A percentile compares a stretch with the other conserved stretches of the same genome.
These are phyloP conservation scores for Eragrostis curvula DNA, from an alignment of 176 grass and related monocot genomes.

Conservation along the genomic window DNA sequence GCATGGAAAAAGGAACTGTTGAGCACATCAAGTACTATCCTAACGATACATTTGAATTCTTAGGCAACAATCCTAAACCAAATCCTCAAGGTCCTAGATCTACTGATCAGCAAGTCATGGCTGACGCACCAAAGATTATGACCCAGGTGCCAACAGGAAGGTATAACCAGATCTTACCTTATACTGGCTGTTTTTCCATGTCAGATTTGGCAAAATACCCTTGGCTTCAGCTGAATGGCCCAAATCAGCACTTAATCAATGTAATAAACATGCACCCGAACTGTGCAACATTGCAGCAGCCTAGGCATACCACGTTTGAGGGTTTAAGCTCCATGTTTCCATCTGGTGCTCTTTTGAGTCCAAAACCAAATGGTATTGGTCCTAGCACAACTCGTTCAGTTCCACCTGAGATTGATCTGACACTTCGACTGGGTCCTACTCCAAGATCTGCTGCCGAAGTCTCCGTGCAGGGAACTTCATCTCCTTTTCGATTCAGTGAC, in stretches of 20 bases:
- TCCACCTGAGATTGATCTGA: not conserved
- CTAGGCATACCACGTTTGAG: not conserved
- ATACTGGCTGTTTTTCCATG: not conserved
- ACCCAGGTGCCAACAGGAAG: not conserved
- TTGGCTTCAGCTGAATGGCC: not conserved
- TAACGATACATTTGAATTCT: not conserved
- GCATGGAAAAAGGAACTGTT: conserved; percentile 19
- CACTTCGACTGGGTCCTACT: not conserved
- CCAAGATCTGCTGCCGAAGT: not conserved
- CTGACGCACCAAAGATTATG: not conserved
- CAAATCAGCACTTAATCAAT: not conserved
- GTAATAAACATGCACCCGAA: not conserved
- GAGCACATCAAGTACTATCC: conserved; percentile 23
- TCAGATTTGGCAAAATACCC: not conserved
- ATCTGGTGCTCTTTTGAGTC: not conserved
- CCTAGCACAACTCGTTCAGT: not conserved
- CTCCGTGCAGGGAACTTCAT: not conserved
- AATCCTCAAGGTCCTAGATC: not conserved
- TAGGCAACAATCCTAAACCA: not conserved
- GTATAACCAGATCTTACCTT: not conserved
- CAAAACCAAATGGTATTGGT: not conserved
- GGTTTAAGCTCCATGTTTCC: not conserved
- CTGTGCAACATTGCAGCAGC: not conserved
- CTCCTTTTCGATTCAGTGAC: not conserved
- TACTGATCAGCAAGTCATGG: not conserved